phyloP scores from a whole-genome alignment of 306 rosid species.

The Delonix regia region DNA sequence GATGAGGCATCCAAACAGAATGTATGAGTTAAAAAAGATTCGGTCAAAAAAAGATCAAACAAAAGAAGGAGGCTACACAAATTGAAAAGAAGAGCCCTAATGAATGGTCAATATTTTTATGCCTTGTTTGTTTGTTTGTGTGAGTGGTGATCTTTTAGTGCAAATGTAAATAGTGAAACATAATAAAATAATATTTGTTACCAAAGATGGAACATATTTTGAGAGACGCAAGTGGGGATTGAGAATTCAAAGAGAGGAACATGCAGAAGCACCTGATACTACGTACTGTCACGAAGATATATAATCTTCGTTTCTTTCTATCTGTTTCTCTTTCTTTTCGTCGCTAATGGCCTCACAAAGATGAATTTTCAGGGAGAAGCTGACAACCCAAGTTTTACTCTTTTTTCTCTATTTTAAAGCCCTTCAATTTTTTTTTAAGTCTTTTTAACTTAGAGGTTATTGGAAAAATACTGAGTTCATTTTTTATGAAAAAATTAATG shows the following conservation, averaged over 20 bases:
- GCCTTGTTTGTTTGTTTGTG: neutral
- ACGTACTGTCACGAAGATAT: conserved; percentile 47
- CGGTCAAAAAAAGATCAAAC: conserved; percentile 43
- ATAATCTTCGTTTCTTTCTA: conserved; percentile 51
- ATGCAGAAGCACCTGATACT: conserved; percentile 81
- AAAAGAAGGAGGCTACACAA: conserved; percentile 15
- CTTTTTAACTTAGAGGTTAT: no score
- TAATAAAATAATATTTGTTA: conserved; percentile 26
- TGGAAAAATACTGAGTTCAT: no score
- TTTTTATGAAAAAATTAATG: no score
- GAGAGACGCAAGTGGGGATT: conserved; percentile 53
- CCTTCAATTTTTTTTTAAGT: neutral
- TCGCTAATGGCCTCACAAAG: conserved; percentile 53
- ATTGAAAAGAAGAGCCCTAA: conserved; percentile 5
- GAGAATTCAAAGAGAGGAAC: conserved; percentile 31
- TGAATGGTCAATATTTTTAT: conserved; percentile 15
- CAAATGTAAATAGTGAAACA: conserved; percentile 1
- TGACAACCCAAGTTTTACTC: neutral
- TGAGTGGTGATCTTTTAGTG: conserved; percentile 18
- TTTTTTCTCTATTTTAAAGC: no score
- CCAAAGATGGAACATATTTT: conserved; percentile 40
- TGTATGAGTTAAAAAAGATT: conserved; percentile 43
- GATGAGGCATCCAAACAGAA: conserved; percentile 34
- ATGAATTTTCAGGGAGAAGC: conserved; percentile 58
- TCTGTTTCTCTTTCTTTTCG: conserved; percentile 49